Evolutionary conservation across 331 rosid species (phyloP), one percentile per base, ranked within the genome.

Genomic region (Malus hybrid): DNA sequence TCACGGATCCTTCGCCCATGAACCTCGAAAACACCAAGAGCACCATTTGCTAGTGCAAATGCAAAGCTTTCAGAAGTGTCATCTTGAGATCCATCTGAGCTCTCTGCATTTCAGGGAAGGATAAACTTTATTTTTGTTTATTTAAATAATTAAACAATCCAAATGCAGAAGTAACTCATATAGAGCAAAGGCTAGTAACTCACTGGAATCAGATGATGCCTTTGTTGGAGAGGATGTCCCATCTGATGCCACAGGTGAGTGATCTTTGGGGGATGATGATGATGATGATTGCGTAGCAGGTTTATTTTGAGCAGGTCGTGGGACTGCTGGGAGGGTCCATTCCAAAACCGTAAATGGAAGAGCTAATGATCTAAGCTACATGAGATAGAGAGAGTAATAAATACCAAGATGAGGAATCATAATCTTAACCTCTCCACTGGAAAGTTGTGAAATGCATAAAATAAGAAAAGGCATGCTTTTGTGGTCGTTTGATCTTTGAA

Each of bases 321-420:
- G 92, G 81, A 90, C 93, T 70, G 99, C 82, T 70, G 99, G 99
- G 76, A 95, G 97, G 46, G 97, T 95, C 99, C 99, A 95, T 75
- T 95, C 99, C 93, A 95, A 78, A 70, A 95, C 99, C 65, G 98
- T 95, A 89, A 95, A 95, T 76, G 99, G 99, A 90, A 95, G 99
- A 70, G 99, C 99, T 87, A 95, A 80, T 73, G 99, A 95, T 85
- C 99, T 95, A 90, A 95, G 99, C 99, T 95, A 95, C 93, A 95
- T 50, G 84, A 76, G 93, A 92, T 55, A 89, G 73, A 80, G 79
- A 39, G 46, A 4, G 12, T 39, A 39, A 39, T 39, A 39, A 39
- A 39, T 39, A 39, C 12, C 46, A 39, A 39, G 46, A 10, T 39
- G 46, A 39, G 46, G 46, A 75, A 63, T 70, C 39, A 80, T 39